Evolutionary conservation across 2,329 filamentous ascomycete species (phyloP).

Genomic region (Colletotrichum abscissum): DNA sequence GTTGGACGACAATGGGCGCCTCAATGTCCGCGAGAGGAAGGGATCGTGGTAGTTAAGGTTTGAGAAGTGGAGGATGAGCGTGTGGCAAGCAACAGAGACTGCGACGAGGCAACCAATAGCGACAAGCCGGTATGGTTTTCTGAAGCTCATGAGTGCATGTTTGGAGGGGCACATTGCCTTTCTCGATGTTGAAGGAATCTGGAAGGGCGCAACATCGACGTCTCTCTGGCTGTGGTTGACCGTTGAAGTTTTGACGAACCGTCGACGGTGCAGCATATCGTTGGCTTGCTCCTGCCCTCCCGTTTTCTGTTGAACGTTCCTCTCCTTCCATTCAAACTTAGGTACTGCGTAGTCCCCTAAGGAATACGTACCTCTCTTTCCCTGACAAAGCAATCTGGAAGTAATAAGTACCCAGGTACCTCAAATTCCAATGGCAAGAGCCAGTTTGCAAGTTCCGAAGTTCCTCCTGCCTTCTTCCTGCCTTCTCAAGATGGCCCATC

Average conservation of each 20-base stretch:
- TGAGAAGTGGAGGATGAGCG: neutral
- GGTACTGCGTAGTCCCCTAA: too few relatives aligned
- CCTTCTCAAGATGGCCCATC: neutral
- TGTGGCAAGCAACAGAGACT: neutral
- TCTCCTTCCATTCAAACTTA: too few relatives aligned
- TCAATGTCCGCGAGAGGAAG: conserved; percentile 13
- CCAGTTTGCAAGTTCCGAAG: neutral
- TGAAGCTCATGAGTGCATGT: neutral
- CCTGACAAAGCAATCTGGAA: neutral
- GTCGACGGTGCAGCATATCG: neutral
- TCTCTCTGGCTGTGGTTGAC: neutral
- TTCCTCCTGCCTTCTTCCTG: neutral
- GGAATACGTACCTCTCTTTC: neutral
- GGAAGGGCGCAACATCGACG: neutral
- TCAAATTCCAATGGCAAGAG: neutral
- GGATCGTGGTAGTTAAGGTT: conserved; percentile 13
- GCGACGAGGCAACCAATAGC: neutral
- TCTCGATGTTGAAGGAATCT: neutral
- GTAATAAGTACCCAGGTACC: neutral
- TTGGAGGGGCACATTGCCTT: neutral
- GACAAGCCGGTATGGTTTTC: neutral
- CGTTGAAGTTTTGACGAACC: neutral
- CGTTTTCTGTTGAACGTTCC: neutral
- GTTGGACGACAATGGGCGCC: neutral
- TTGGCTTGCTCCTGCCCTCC: neutral